Evolutionary conservation across 1,284 basidiomycete species (phyloP).

Genomic region (Leccinum insolens): DNA sequence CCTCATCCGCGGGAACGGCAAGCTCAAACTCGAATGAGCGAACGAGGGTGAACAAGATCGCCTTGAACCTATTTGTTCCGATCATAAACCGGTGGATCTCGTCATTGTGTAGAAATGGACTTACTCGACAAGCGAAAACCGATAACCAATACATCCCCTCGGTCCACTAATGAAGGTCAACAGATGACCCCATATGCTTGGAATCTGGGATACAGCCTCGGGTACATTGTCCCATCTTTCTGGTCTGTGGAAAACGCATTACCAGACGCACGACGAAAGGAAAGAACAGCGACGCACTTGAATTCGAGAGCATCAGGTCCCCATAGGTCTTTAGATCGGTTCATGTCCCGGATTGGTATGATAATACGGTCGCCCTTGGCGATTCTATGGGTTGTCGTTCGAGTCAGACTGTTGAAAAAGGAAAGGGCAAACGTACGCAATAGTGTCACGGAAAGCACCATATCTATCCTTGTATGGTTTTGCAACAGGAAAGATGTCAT

Average conservation of each 20-base stretch:
- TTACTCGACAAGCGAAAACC: constrained; percentile 72
- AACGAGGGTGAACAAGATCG: constrained; percentile 44
- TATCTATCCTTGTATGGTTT: constrained; percentile 44
- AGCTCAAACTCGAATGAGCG: constrained; percentile 58
- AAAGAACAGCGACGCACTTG: constrained; percentile 10
- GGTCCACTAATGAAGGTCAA: constrained; percentile 65
- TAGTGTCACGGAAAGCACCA: constrained; percentile 38
- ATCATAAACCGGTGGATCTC: background rate
- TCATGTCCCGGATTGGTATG: constrained; percentile 44
- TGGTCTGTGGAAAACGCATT: constrained; percentile 39
- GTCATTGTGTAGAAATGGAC: constrained; percentile 11
- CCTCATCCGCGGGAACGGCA: constrained; percentile 45
- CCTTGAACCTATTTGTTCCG: background rate
- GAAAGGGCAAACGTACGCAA: constrained; percentile 15
- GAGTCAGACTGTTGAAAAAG: background rate
- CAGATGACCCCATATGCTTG: constrained; percentile 61
- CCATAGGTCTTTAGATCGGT: constrained; percentile 45
- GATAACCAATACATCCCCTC: constrained; percentile 69
- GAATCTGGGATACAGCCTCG: constrained; percentile 47
- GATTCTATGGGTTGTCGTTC: constrained; percentile 31
- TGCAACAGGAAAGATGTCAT: constrained; percentile 61
- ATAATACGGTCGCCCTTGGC: constrained; percentile 39
- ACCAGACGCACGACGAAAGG: background rate
- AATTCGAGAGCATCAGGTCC: constrained; percentile 46
- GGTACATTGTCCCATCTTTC: constrained; percentile 61